These are phyloP conservation scores for Trichoderma erinaceum DNA, from an alignment of 495 filamentous ascomycete species.

Conservation along the genomic window DNA sequence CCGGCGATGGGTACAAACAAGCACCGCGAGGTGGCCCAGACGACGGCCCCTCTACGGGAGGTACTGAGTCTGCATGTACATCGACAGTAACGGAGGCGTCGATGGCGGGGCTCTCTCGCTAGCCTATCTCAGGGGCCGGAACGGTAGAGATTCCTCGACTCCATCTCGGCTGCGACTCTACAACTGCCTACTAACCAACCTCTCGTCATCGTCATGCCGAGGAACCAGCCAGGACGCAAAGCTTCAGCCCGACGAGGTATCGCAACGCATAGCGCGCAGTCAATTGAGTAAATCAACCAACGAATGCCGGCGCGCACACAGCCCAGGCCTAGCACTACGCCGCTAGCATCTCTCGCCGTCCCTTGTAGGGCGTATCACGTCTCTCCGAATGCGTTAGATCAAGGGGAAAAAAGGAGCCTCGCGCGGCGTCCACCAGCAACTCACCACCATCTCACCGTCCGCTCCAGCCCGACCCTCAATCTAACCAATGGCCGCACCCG, in stretches of 20 bases:
- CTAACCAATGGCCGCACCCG: not conserved
- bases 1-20: not conserved
- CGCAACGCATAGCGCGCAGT: not conserved
- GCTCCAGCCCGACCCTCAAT: not conserved
- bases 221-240: too few relatives aligned
- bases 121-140: not conserved
- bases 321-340: not conserved
- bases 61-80: too few relatives aligned
- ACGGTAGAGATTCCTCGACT: too few relatives aligned
- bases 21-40: too few relatives aligned
- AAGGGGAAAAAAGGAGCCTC: constrained; percentile 14
- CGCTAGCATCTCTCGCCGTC: constrained; percentile 2
- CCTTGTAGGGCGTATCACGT: not conserved
- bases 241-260: too few relatives aligned
- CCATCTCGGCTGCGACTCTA: too few relatives aligned
- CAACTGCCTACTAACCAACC: too few relatives aligned
- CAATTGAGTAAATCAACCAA: not conserved
- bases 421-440: constrained; percentile 8
- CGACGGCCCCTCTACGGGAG: too few relatives aligned
- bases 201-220: too few relatives aligned
- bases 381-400: constrained; percentile 3
- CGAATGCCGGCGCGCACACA: not conserved
- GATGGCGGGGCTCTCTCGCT: not conserved
- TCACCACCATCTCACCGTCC: constrained; percentile 8
- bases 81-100: not conserved